Evolutionary conservation across 2,329 filamentous ascomycete species (phyloP).

Genomic region (Colletotrichum coccodes): DNA sequence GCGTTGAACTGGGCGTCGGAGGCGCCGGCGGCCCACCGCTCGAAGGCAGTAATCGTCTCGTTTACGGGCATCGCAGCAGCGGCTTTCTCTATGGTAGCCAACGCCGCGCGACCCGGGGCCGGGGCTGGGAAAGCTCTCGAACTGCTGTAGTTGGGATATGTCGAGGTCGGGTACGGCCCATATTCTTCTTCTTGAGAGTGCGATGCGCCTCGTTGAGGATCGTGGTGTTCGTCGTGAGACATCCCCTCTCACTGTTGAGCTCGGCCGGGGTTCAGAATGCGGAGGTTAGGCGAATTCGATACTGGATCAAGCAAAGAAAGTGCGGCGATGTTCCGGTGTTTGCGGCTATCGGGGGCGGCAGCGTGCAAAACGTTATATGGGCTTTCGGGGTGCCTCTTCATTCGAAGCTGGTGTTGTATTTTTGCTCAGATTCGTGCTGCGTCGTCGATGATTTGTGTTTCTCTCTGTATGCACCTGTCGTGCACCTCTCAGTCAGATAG

Average conservation of each 20-base stretch:
- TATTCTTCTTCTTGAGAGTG: conserved; percentile 47
- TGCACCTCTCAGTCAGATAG: conserved; percentile 14
- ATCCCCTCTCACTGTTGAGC: conserved; percentile 47
- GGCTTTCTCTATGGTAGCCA: conserved; percentile 22
- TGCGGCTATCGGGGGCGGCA: neutral
- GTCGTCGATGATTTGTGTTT: conserved; percentile 5
- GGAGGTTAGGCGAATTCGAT: neutral
- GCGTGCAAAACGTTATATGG: conserved; percentile 20
- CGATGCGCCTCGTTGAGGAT: conserved; percentile 37
- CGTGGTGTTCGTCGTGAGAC: conserved; percentile 61
- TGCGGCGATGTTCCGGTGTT: neutral
- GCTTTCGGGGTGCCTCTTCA: conserved; percentile 9
- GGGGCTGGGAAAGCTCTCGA: conserved; percentile 33
- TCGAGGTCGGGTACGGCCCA: conserved; percentile 42
- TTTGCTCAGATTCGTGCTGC: neutral
- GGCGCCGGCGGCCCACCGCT: conserved; percentile 66
- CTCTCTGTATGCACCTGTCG: conserved; percentile 1
- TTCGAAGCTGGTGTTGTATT: neutral
- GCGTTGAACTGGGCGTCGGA: conserved; percentile 80
- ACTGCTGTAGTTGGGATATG: conserved; percentile 35
- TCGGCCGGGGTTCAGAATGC: conserved; percentile 12
- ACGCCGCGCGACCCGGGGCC: conserved; percentile 19
- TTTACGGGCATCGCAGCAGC: conserved; percentile 35
- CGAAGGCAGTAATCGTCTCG: conserved; percentile 53
- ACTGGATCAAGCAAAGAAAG: neutral